Evolutionary conservation across 306 rosid species (phyloP), one percentile per base, ranked within the genome.

Genomic region (Cicer arietinum): DNA sequence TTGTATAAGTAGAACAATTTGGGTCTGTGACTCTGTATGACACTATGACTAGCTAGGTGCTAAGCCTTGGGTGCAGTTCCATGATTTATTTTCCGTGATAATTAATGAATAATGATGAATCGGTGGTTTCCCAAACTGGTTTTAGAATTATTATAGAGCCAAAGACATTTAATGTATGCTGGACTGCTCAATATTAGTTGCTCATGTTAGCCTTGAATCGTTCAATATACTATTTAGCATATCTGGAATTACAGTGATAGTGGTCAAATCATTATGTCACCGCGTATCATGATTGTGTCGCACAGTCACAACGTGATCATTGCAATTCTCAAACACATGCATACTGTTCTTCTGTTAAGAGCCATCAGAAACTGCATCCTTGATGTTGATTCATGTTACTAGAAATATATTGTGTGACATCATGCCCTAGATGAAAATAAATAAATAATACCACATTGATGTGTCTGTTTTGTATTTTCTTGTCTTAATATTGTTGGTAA

Each of bases 341-440:
- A 7, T 17, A 7, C 7, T 50, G 44, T 12, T 41, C 54, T 50
- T 63, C 41, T 75, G 42, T 35, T 14, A 7, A 74, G 17, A 37
- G 47, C 47, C 47, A 62, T 22, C 71, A 50, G 71, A 41, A 18
- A 18, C 20, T 6, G 43, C 43, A 8, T 76, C 17, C 63, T 61
- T 71, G 25, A 78, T 42, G 37, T 71, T 42, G 57, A 25, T 12
- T 41, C 58, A 6, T 78, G 65, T 50, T 71, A 0, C 66, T 41
- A 16, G 22, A 12, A 18, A 9, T 35, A 43, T 52, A 41, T 43
- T 77, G 60, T 45, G 37, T 17, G 51, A 22, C 59, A 67, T 57
- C 43, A 18, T 18, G 22, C 62, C 42, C 17, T 40, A 68, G 71
- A 35, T 35, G 6, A 12, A 48, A 70, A 40, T 14, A 30, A 30